Conservation (phyloP, 2,329 filamentous ascomycete species). For the Exophiala aquamarina region DNA sequence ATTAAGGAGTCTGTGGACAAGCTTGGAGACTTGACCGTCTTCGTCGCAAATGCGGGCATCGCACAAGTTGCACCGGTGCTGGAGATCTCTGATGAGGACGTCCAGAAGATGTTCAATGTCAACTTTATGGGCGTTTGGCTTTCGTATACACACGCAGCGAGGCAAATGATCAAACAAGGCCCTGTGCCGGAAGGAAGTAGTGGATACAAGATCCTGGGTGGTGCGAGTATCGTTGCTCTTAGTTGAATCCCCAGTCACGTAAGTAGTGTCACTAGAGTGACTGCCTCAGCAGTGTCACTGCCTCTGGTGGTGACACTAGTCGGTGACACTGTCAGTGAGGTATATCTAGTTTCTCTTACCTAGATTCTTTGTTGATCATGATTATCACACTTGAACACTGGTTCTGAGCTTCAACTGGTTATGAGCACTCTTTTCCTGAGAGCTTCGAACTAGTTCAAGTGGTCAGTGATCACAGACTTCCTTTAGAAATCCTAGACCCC, state of each 20-base stretch:
- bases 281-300: no score
- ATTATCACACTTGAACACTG: no score
- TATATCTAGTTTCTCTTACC: no score
- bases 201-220: slow-evolving; percentile 53
- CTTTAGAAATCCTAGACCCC: neutral
- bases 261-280: no score
- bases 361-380: no score
- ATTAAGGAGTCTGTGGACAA: slow-evolving; percentile 53
- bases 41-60: slow-evolving; percentile 65
- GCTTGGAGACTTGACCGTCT: slow-evolving; percentile 52
- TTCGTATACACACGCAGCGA: slow-evolving; percentile 63
- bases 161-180: slow-evolving; percentile 64
- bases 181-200: slow-evolving; percentile 37
- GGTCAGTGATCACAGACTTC: no score
- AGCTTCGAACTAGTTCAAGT: no score
- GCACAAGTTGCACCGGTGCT: slow-evolving; percentile 58
- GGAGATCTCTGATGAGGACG: slow-evolving; percentile 57
- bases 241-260: no score
- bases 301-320: no score
- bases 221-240: slow-evolving; percentile 52
- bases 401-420: slow-evolving; percentile 6
- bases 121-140: slow-evolving; percentile 66
- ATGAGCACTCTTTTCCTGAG: slow-evolving; percentile 6
- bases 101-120: slow-evolving; percentile 61
- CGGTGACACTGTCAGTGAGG: no score